Evolutionary conservation across 2,329 filamentous ascomycete species (phyloP).

Genomic region (Neonectria coccinea): DNA sequence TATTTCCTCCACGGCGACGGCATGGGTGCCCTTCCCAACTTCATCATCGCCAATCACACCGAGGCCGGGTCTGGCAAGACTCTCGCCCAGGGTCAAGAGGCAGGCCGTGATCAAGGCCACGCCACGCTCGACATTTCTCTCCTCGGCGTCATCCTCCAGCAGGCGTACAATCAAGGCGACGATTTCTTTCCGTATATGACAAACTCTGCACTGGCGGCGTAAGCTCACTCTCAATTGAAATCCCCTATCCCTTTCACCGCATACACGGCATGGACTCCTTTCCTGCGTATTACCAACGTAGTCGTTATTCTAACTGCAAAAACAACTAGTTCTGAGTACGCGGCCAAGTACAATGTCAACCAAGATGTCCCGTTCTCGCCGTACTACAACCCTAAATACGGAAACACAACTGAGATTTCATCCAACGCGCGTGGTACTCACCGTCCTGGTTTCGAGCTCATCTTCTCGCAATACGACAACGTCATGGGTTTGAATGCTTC

Average conservation of each 20-base stretch:
- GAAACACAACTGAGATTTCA: conserved; percentile 49
- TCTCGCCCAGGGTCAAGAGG: conserved; percentile 34
- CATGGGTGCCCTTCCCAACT: conserved; percentile 53
- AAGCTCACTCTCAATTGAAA: neutral
- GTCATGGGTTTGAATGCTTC: conserved; percentile 52
- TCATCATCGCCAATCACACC: conserved; percentile 47
- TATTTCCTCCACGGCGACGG: conserved; percentile 56
- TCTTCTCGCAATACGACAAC: conserved; percentile 54
- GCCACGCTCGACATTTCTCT: conserved; percentile 54
- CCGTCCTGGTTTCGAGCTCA: conserved; percentile 52
- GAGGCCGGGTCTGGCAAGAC: conserved; percentile 44
- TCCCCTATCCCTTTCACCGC: too few relatives aligned
- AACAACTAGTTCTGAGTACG: conserved; percentile 49
- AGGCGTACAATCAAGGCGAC: conserved; percentile 56
- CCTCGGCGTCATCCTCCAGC: conserved; percentile 55
- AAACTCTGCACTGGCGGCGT: neutral
- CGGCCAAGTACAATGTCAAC: conserved; percentile 56
- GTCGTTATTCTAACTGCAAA: neutral
- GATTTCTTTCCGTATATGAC: conserved; percentile 50
- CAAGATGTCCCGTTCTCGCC: conserved; percentile 56
- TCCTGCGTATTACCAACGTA: too few relatives aligned
- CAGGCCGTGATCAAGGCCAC: conserved; percentile 57
- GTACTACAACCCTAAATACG: conserved; percentile 50
- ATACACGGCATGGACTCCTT: too few relatives aligned
- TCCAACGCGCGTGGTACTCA: conserved; percentile 17